A percentile compares a stretch with the other conserved stretches of the same genome.
phyloP scores from a whole-genome alignment of 2,329 filamentous ascomycete genomes.

The Stagonosporopsis rhizophila region DNA sequence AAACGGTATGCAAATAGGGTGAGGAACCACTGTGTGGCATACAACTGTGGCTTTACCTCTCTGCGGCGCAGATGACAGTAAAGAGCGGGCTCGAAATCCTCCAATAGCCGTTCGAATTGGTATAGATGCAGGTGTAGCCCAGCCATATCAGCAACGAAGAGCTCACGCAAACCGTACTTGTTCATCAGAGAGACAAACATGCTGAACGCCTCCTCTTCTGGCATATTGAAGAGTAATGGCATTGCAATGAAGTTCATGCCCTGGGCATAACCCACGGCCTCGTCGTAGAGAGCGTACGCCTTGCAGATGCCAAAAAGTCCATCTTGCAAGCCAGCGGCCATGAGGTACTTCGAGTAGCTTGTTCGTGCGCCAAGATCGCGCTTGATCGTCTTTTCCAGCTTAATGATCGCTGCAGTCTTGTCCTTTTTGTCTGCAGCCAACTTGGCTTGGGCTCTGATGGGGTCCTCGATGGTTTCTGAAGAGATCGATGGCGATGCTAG shows the following conservation, averaged over 20 bases:
- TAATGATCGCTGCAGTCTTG: slow-evolving; percentile 74
- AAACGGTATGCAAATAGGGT: slow-evolving; percentile 99
- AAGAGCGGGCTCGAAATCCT: slow-evolving; percentile 91
- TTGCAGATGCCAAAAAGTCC: slow-evolving; percentile 96
- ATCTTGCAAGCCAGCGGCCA: slow-evolving; percentile 89
- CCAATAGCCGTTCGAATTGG: slow-evolving; percentile 91
- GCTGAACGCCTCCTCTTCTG: slow-evolving; percentile 95
- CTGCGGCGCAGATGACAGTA: slow-evolving; percentile 92
- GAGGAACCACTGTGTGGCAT: slow-evolving; percentile 98
- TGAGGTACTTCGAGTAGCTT: slow-evolving; percentile 95
- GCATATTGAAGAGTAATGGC: slow-evolving; percentile 97
- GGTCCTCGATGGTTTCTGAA: slow-evolving; percentile 64
- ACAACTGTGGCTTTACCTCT: slow-evolving; percentile 87
- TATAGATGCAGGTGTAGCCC: slow-evolving; percentile 92
- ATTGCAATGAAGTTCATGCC: slow-evolving; percentile 99
- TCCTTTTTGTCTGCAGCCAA: slow-evolving; percentile 74
- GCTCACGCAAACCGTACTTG: slow-evolving; percentile 88
- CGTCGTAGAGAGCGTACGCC: slow-evolving; percentile 94
- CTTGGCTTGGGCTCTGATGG: slow-evolving; percentile 69
- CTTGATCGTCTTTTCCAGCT: slow-evolving; percentile 89
- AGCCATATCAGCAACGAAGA: slow-evolving; percentile 96
- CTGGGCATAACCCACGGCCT: slow-evolving; percentile 93
- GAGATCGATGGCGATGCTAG: slow-evolving; percentile 62
- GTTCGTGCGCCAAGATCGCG: slow-evolving; percentile 91
- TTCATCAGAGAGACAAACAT: slow-evolving; percentile 94